Evolutionary conservation across 2,329 filamentous ascomycete species (phyloP).

Genomic region (Fusarium vanettenii): DNA sequence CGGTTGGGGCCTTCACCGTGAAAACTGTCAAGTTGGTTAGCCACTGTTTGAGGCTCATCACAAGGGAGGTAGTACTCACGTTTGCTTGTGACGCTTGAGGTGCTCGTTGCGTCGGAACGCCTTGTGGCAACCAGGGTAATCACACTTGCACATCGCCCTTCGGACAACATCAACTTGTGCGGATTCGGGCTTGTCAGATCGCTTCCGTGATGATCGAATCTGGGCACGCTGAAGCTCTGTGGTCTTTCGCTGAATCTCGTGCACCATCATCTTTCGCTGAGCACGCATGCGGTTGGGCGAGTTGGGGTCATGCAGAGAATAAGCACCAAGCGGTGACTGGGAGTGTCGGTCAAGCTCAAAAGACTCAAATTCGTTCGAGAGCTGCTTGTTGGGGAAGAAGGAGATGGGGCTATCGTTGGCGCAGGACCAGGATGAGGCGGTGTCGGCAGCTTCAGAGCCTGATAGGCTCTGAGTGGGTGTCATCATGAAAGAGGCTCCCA

Average conservation of each 20-base stretch:
- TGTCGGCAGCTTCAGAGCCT: conserved; percentile 53
- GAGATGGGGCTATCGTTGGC: conserved; percentile 55
- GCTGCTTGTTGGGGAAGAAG: conserved; percentile 52
- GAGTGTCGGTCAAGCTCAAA: conserved; percentile 53
- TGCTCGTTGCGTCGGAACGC: conserved; percentile 66
- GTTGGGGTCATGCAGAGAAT: conserved; percentile 47
- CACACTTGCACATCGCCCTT: conserved; percentile 58
- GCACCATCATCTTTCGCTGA: conserved; percentile 55
- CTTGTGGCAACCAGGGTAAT: conserved; percentile 59
- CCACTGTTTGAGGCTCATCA: background rate
- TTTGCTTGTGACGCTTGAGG: conserved; percentile 65
- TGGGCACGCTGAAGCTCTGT: conserved; percentile 58
- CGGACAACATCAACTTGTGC: conserved; percentile 51
- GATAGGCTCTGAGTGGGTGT: conserved; percentile 54
- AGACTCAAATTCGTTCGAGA: conserved; percentile 47
- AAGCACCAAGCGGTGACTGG: conserved; percentile 48
- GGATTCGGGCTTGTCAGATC: conserved; percentile 44
- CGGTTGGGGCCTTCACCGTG: conserved; percentile 54
- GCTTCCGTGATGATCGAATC: conserved; percentile 48
- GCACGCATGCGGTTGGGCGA: conserved; percentile 49
- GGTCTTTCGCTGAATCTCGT: conserved; percentile 58
- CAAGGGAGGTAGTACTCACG: conserved; percentile 53
- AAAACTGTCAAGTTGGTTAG: conserved; percentile 42
- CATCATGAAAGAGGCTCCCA: conserved; percentile 53
- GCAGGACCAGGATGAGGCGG: conserved; percentile 53